These are phyloP conservation scores for Casuarina equisetifolia DNA, from an alignment of 306 rosid species.

Conservation along the genomic window DNA sequence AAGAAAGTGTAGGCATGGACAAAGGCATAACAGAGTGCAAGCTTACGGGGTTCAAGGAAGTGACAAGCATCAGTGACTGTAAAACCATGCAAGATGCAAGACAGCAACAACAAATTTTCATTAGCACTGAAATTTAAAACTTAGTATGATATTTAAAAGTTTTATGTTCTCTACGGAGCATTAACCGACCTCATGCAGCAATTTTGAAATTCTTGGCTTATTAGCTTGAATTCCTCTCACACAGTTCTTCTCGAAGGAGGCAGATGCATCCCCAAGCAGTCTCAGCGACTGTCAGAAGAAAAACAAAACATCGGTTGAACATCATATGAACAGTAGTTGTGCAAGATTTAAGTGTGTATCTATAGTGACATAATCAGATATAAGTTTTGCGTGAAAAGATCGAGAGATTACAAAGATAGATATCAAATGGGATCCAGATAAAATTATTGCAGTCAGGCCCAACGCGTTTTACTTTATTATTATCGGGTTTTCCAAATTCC, in stretches of 20 bases:
- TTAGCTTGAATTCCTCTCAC: slow-evolving; percentile 95
- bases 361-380: slow-evolving; percentile 9
- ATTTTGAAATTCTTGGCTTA: slow-evolving; percentile 83
- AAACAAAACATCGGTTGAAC: slow-evolving; percentile 9
- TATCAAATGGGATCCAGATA: neutral
- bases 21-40: slow-evolving; percentile 4
- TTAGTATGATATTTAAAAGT: slow-evolving; percentile 7
- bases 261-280: slow-evolving; percentile 92
- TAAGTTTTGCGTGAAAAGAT: slow-evolving; percentile 15
- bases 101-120: slow-evolving; percentile 20
- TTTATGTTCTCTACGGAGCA: slow-evolving; percentile 13
- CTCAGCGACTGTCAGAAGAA: slow-evolving; percentile 67
- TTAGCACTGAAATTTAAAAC: slow-evolving; percentile 36
- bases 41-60: slow-evolving; percentile 94
- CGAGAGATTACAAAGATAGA: slow-evolving; percentile 22
- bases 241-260: slow-evolving; percentile 95
- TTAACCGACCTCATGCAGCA: slow-evolving; percentile 81
- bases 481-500: neutral
- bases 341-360: slow-evolving; percentile 6
- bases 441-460: slow-evolving; percentile 3
- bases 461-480: slow-evolving; percentile 8
- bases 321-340: slow-evolving; percentile 4
- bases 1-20: neutral
- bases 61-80: slow-evolving; percentile 98
- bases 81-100: slow-evolving; percentile 33